phyloP scores from a whole-genome alignment of 805 yeast species.

The Teunomyces kruisii region DNA sequence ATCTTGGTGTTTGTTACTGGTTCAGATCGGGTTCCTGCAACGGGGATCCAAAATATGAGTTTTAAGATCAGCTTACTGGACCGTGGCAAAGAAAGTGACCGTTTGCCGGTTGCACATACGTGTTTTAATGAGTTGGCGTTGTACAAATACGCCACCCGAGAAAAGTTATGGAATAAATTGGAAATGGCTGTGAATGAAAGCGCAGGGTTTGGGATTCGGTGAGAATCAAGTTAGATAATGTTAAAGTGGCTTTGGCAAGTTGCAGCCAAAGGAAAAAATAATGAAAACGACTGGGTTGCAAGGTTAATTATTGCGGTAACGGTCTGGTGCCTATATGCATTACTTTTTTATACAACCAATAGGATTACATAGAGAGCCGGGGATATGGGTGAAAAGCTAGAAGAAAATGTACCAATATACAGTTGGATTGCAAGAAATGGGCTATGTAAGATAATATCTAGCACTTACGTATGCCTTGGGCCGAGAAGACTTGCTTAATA shows the following conservation, averaged over 20 bases:
- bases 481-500: too few relatives aligned
- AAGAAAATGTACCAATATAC: neutral
- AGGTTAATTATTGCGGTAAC: neutral
- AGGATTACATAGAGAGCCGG: neutral
- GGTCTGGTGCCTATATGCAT: neutral
- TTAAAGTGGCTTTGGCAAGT: too few relatives aligned
- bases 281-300: too few relatives aligned
- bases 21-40: conserved; percentile 88
- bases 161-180: conserved; percentile 58
- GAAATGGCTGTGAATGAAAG: conserved; percentile 72
- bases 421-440: neutral
- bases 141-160: conserved; percentile 58
- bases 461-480: neutral
- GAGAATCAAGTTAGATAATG: conserved; percentile 9
- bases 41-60: conserved; percentile 76
- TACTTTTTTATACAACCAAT: conserved; percentile 1
- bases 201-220: conserved; percentile 83
- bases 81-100: conserved; percentile 34
- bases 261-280: neutral
- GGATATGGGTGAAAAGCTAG: neutral
- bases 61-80: conserved; percentile 62
- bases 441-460: neutral
- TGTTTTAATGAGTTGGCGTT: conserved; percentile 90
- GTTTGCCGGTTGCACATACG: conserved; percentile 86
- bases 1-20: conserved; percentile 83